Evolutionary conservation across 1,139 yeast species (phyloP).

Genomic region (Entelexis paramagnoliae): DNA sequence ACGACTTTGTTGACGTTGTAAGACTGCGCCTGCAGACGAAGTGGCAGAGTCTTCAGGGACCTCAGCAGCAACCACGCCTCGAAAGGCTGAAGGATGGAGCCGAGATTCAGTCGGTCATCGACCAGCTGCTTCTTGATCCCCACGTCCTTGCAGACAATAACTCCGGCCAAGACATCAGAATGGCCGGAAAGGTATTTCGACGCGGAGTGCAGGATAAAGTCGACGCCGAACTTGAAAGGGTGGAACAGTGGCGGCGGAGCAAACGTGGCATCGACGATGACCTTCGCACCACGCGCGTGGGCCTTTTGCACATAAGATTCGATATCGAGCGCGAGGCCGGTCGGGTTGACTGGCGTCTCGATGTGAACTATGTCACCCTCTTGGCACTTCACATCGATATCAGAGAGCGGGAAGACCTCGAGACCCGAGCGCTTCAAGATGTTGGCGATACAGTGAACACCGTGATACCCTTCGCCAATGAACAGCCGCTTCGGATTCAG

Average conservation of each 20-base stretch:
- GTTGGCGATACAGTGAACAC: constrained; percentile 59
- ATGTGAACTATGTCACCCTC: constrained; percentile 70
- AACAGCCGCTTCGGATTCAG: constrained; percentile 68
- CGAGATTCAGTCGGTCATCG: constrained; percentile 57
- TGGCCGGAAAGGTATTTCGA: constrained; percentile 91
- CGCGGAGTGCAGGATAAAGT: constrained; percentile 76
- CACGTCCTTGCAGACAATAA: constrained; percentile 50
- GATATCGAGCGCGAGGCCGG: constrained; percentile 51
- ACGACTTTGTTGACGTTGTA: constrained; percentile 53
- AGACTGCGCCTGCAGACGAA: constrained; percentile 59
- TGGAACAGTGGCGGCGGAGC: constrained; percentile 87
- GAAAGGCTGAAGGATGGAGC: constrained; percentile 66
- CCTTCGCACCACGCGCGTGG: constrained; percentile 55
- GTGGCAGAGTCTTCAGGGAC: constrained; percentile 66
- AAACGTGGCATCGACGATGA: constrained; percentile 74
- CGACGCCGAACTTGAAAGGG: constrained; percentile 73
- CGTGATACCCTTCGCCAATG: constrained; percentile 76
- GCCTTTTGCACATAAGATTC: constrained; percentile 27
- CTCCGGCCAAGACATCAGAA: constrained; percentile 76
- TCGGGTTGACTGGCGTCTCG: constrained; percentile 84
- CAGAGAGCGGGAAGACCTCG: constrained; percentile 43
- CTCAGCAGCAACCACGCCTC: constrained; percentile 65
- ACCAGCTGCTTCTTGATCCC: constrained; percentile 40
- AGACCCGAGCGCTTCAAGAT: constrained; percentile 48
- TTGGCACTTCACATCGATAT: constrained; percentile 43